Percentiles rank a stretch among this genome's conserved stretches.
Evolutionary conservation across 768 basidiomycete species (phyloP).

Genomic region (Calocera viscosa): DNA sequence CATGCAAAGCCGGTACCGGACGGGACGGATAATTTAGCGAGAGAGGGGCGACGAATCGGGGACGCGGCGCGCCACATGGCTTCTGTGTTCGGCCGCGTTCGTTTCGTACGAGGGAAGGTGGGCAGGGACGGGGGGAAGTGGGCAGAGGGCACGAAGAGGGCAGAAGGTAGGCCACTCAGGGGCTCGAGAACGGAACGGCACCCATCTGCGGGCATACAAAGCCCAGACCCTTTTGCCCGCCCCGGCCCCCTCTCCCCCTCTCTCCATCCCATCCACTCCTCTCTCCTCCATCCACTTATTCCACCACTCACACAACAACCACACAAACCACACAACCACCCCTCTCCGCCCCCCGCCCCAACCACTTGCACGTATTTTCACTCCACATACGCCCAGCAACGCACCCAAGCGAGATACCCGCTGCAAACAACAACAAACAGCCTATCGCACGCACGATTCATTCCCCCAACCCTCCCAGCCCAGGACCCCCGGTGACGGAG

Average conservation of each 20-base stretch:
- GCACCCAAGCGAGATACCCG: constrained; percentile 2
- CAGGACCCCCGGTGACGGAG: no score
- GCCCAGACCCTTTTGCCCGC: neutral
- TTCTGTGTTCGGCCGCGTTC: no score
- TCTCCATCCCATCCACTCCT: neutral
- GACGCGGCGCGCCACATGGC: no score
- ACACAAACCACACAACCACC: neutral
- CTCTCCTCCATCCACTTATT: neutral
- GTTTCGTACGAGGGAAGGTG: no score
- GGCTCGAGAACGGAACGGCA: neutral
- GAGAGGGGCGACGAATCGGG: no score
- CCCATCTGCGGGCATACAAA: neutral
- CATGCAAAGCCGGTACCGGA: neutral
- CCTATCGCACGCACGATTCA: neutral
- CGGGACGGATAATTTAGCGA: neutral
- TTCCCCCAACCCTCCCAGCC: no score
- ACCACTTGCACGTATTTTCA: neutral
- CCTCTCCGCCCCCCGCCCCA: neutral
- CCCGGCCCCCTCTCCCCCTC: neutral
- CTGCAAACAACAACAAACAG: neutral
- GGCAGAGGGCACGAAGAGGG: neutral
- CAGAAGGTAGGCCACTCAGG: neutral
- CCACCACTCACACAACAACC: neutral
- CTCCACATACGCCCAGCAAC: neutral
- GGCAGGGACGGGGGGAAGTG: neutral